Percentiles rank a stretch among this genome's conserved stretches.
Evolutionary conservation across 768 basidiomycete genomes (phyloP).

Genomic region (Leccinum subgranulosum): DNA sequence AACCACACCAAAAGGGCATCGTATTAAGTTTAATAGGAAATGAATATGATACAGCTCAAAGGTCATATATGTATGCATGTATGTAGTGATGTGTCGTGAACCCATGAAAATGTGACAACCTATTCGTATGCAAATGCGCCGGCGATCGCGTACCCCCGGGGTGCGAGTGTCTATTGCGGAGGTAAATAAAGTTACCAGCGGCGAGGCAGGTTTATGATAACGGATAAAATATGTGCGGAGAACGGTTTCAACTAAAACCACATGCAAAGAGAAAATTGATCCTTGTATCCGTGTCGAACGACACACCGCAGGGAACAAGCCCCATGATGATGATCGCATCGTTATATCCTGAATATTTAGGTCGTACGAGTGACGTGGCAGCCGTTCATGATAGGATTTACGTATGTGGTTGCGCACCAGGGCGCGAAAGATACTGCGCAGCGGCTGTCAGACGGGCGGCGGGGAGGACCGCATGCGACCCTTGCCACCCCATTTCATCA

Average conservation of each 20-base stretch:
- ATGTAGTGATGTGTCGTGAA: not conserved
- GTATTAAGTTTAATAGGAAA: not conserved
- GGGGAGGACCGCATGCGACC: slow-evolving; percentile 12
- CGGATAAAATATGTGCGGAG: slow-evolving; percentile 22
- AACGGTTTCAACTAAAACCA: not conserved
- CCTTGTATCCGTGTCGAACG: not conserved
- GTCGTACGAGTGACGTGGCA: slow-evolving; percentile 4
- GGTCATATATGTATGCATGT: not conserved
- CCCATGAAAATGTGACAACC: not conserved
- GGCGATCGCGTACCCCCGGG: not conserved
- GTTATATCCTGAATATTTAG: slow-evolving; percentile 9
- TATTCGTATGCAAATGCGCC: not conserved
- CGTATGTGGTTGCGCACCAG: not conserved
- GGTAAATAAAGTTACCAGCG: slow-evolving; percentile 17
- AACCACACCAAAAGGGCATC: not conserved
- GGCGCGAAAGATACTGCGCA: not conserved
- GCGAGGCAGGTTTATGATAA: slow-evolving; percentile 11
- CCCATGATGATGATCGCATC: slow-evolving; percentile 2
- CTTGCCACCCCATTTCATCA: slow-evolving; percentile 30
- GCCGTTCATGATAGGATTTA: slow-evolving; percentile 3
- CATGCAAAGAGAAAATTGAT: not conserved
- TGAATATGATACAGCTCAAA: not conserved
- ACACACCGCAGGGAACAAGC: slow-evolving; percentile 6
- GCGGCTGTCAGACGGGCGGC: slow-evolving; percentile 15
- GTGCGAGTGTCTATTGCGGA: slow-evolving; percentile 2